A percentile compares a stretch with the other conserved stretches of the same genome.
Evolutionary conservation across 371 early-diverging fungal genomes (phyloP).

Genomic region (Aphelidium insulamus): DNA sequence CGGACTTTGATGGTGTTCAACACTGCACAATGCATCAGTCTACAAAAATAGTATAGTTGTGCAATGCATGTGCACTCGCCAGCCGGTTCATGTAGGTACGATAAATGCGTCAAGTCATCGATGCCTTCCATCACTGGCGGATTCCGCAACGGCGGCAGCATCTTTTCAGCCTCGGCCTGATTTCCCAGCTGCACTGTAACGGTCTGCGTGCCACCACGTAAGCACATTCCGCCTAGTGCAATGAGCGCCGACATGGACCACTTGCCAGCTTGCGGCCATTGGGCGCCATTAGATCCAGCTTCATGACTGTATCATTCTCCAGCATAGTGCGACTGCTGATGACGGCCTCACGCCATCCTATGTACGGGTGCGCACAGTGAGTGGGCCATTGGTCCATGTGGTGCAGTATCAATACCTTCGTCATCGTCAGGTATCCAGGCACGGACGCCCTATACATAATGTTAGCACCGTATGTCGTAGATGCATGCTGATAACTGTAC

Average conservation of each 20-base stretch:
- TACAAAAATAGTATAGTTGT: neutral
- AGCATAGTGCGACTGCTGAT: neutral
- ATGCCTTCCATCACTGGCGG: slow-evolving; percentile 67
- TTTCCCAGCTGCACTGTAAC: neutral
- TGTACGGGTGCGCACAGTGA: too few relatives aligned
- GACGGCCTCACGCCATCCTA: too few relatives aligned
- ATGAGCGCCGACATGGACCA: neutral
- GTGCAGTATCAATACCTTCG: too few relatives aligned
- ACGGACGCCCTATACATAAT: too few relatives aligned
- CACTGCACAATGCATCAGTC: slow-evolving; percentile 20
- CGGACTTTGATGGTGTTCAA: slow-evolving; percentile 69
- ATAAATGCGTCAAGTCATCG: slow-evolving; percentile 76
- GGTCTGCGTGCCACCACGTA: neutral
- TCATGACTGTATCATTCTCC: neutral
- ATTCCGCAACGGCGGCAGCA: slow-evolving; percentile 66
- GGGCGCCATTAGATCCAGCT: neutral
- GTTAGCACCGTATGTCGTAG: too few relatives aligned
- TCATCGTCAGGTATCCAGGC: too few relatives aligned
- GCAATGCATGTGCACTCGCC: slow-evolving; percentile 19
- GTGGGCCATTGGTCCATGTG: too few relatives aligned
- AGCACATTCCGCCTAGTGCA: neutral
- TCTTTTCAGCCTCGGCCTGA: neutral
- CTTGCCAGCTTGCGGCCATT: neutral
- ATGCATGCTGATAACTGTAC: too few relatives aligned
- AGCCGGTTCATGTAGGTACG: slow-evolving; percentile 73